Conservation (phyloP, 192 early-diverging fungal genomes). For the Coemansia sp. region DNA sequence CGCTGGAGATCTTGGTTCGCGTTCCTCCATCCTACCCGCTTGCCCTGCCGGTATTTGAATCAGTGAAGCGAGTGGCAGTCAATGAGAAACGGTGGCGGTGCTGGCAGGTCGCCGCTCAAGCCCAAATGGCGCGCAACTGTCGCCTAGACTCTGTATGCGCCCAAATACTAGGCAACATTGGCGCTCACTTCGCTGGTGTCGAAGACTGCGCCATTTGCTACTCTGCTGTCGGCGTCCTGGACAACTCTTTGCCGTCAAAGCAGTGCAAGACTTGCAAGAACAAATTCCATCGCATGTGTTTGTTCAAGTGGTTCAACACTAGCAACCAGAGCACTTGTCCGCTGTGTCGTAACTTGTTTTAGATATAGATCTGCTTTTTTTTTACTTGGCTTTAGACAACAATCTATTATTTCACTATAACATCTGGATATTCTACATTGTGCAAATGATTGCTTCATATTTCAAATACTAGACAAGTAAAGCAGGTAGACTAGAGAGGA, state of each 20-base stretch:
- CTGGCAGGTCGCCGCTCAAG: conserved; percentile 46
- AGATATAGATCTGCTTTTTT: no score
- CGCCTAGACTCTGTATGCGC: conserved; percentile 74
- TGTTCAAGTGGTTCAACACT: conserved; percentile 83
- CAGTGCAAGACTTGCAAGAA: conserved; percentile 93
- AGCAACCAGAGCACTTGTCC: conserved; percentile 70
- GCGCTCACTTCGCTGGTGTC: conserved; percentile 92
- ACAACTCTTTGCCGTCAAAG: conserved; percentile 81
- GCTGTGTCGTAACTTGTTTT: conserved; percentile 59
- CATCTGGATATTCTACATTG: no score
- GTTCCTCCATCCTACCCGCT: conserved; percentile 50
- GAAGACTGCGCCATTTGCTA: conserved; percentile 99
- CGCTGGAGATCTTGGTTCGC: conserved; percentile 48
- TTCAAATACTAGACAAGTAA: no score
- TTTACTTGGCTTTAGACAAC: no score
- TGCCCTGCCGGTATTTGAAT: conserved; percentile 29
- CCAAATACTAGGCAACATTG: conserved; percentile 78
- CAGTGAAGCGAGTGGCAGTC: conserved; percentile 39
- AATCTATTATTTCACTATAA: no score
- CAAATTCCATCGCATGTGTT: conserved; percentile 87
- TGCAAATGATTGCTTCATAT: no score
- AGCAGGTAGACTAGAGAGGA: no score
- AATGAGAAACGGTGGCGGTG: conserved; percentile 53
- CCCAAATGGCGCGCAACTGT: conserved; percentile 69
- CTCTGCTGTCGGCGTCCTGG: conserved; percentile 85